phyloP scores from a whole-genome alignment of 768 basidiomycete species.

The Serpula lacrymans region DNA sequence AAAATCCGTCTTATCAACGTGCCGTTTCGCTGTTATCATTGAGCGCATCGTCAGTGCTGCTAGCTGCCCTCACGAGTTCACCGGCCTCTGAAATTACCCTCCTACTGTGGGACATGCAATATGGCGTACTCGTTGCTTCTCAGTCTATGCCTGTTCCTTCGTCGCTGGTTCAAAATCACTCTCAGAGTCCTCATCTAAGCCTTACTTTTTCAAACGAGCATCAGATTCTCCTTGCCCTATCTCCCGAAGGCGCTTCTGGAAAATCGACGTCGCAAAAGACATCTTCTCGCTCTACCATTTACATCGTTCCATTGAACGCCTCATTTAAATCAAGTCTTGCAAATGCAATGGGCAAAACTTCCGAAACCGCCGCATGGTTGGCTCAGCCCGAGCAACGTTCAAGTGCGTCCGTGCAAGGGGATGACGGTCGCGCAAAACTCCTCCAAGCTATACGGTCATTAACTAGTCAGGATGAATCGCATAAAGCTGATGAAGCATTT shows the following conservation, averaged over 20 bases:
- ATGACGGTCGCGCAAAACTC: conserved; percentile 27
- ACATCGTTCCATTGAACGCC: conserved; percentile 55
- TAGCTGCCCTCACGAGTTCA: conserved; percentile 38
- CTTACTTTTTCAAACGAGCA: conserved; percentile 34
- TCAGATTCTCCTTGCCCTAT: conserved; percentile 52
- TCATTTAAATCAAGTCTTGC: conserved; percentile 60
- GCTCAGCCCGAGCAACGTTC: conserved; percentile 7
- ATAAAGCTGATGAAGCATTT: conserved; percentile 57
- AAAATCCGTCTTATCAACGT: conserved; percentile 10
- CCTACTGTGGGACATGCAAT: conserved; percentile 69
- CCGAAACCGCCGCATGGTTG: conserved; percentile 46
- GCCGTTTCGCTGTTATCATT: conserved; percentile 44
- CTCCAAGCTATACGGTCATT: conserved; percentile 36
- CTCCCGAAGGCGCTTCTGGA: conserved; percentile 26
- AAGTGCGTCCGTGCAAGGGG: conserved; percentile 7
- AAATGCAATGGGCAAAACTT: conserved; percentile 54
- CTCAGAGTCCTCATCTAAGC: conserved; percentile 25
- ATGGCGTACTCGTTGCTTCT: conserved; percentile 58
- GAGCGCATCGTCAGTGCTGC: conserved; percentile 55
- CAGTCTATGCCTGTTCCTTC: conserved; percentile 50
- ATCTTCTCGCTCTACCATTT: conserved; percentile 45
- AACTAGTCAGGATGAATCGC: conserved; percentile 41
- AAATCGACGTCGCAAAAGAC: conserved; percentile 19
- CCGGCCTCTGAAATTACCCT: conserved; percentile 43
- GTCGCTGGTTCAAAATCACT: conserved; percentile 28